Evolutionary conservation across 2,329 filamentous ascomycete species (phyloP).

Genomic region (Cercospora beticola): DNA sequence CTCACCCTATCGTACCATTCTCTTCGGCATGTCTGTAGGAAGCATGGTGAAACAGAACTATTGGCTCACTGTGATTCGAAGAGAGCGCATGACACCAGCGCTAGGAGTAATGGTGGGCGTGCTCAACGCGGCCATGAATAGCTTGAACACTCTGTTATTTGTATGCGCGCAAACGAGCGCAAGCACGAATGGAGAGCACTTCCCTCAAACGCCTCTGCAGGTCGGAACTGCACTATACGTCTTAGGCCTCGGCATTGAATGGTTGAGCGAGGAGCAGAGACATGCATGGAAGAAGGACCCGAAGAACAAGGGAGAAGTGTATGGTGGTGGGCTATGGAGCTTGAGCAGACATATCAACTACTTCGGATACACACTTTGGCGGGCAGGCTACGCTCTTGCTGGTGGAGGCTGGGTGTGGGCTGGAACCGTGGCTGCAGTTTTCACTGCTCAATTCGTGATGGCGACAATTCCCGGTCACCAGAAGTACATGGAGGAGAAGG

Average conservation of each 20-base stretch:
- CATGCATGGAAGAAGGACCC: constrained; percentile 53
- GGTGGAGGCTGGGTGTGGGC: constrained; percentile 51
- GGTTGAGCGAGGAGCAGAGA: constrained; percentile 58
- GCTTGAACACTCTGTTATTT: constrained; percentile 57
- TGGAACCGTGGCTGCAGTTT: constrained; percentile 43
- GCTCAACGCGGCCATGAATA: constrained; percentile 59
- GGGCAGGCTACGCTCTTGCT: constrained; percentile 50
- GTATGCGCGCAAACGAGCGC: constrained; percentile 52
- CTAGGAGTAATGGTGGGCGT: constrained; percentile 47
- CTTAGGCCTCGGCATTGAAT: constrained; percentile 56
- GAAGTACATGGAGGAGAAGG: constrained; percentile 49
- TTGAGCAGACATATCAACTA: constrained; percentile 57
- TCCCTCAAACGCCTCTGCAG: constrained; percentile 46
- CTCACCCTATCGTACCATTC: constrained; percentile 51
- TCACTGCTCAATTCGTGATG: constrained; percentile 48
- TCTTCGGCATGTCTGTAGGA: constrained; percentile 56
- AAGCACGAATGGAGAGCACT: constrained; percentile 41
- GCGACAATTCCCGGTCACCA: constrained; percentile 51
- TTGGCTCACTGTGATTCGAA: constrained; percentile 50
- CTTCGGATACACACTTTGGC: constrained; percentile 54
- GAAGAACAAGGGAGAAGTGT: constrained; percentile 54
- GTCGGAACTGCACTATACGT: constrained; percentile 53
- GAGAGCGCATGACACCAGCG: constrained; percentile 51
- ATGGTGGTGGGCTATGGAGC: constrained; percentile 51
- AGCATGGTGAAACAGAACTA: constrained; percentile 57